phyloP scores from a whole-genome alignment of 306 rosid genomes.

The Glycine latifolia region DNA sequence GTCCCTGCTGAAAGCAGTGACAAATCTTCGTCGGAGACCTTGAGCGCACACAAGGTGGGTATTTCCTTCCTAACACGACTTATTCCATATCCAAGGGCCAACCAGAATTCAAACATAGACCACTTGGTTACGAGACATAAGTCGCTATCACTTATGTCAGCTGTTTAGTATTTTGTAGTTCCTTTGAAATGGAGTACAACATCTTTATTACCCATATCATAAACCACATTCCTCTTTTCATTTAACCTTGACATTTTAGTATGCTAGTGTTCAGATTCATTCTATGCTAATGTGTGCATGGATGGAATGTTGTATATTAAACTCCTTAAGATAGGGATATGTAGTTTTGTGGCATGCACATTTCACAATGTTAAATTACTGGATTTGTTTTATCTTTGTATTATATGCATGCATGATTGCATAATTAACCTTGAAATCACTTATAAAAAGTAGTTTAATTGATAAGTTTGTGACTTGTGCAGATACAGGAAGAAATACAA shows the following conservation, averaged over 20 bases:
- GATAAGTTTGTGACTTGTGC: slow-evolving; percentile 43
- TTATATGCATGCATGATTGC: slow-evolving; percentile 7
- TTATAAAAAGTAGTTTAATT: not conserved
- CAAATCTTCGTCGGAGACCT: too few relatives aligned
- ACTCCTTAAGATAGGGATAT: not conserved
- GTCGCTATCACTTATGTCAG: too few relatives aligned
- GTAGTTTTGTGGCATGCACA: not conserved
- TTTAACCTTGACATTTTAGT: slow-evolving; percentile 2
- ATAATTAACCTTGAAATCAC: slow-evolving; percentile 17
- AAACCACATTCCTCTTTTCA: not conserved
- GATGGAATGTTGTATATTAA: not conserved
- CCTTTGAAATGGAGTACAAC: slow-evolving; percentile 3
- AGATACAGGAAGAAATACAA: slow-evolving; percentile 80
- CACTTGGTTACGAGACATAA: too few relatives aligned
- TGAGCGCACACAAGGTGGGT: too few relatives aligned
- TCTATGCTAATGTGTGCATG: not conserved
- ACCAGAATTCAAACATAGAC: too few relatives aligned
- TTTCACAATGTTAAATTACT: slow-evolving; percentile 1
- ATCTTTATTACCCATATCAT: not conserved
- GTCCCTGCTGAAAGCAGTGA: too few relatives aligned
- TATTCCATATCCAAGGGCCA: too few relatives aligned
- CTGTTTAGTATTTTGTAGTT: too few relatives aligned
- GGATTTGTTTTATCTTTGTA: slow-evolving; percentile 2
- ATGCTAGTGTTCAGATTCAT: not conserved
- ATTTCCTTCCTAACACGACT: too few relatives aligned